phyloP scores from a whole-genome alignment of 257 asterid species.

The Nicotiana tomentosiformis region DNA sequence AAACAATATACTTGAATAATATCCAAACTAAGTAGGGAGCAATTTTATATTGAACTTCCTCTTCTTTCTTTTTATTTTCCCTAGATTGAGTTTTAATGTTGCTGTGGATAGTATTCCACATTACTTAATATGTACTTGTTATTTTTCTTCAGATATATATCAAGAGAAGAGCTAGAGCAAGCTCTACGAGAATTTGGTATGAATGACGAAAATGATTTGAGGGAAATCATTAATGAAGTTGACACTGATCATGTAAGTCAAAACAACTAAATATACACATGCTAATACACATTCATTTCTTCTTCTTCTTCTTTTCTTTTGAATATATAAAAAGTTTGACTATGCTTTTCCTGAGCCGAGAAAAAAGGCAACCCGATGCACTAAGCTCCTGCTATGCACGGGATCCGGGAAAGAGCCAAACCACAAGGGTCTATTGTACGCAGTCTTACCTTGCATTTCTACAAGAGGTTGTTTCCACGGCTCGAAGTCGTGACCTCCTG shows the following conservation, averaged over 20 bases:
- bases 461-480: too few species aligned
- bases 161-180: conserved; percentile 77
- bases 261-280: not conserved
- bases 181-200: conserved; percentile 74
- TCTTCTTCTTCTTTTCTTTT: not conserved
- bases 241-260: conserved; percentile 57
- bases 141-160: conserved; percentile 42
- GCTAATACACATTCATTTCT: not conserved
- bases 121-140: not conserved
- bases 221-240: conserved; percentile 66
- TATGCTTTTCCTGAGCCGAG: too few species aligned
- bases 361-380: too few species aligned
- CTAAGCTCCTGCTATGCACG: too few species aligned
- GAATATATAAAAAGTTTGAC: too few species aligned
- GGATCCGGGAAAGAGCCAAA: too few species aligned
- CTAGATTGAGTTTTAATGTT: not conserved
- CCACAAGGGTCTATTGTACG: too few species aligned
- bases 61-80: not conserved
- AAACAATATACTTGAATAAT: too few species aligned
- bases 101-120: not conserved
- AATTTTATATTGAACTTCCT: too few species aligned
- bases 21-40: too few species aligned
- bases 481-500: too few species aligned
- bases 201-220: conserved; percentile 60
- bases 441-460: too few species aligned